Percentiles rank a stretch among this genome's conserved stretches.
These are phyloP conservation scores for Domatiomyces globalis DNA, from an alignment of 2,329 filamentous ascomycete species.

Conservation along the genomic window DNA sequence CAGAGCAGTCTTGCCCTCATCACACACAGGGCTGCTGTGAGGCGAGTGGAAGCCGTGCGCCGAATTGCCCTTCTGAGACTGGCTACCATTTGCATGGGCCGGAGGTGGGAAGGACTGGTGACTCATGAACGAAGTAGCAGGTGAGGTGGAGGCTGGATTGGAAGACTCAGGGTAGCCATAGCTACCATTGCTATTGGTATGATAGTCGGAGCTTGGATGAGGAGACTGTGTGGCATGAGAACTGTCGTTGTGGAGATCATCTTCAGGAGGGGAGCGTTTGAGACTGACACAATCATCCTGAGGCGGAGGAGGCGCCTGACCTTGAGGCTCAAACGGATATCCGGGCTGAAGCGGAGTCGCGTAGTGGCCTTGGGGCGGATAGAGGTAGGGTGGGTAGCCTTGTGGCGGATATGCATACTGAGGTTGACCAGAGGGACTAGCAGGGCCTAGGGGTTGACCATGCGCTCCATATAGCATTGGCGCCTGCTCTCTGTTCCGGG, in stretches of 20 bases:
- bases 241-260: constrained; percentile 19
- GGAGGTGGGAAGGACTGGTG: constrained; percentile 29
- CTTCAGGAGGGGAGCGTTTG: constrained; percentile 19
- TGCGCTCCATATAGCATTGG: constrained; percentile 35
- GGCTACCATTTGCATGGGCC: constrained; percentile 24
- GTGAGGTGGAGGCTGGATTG: constrained; percentile 34
- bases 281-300: constrained; percentile 35
- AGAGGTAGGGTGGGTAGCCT: constrained; percentile 18
- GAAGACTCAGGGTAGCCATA: constrained; percentile 35
- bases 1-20: constrained; percentile 26
- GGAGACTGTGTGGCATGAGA: constrained; percentile 22
- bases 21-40: constrained; percentile 20
- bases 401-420: constrained; percentile 24
- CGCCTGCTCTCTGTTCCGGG: constrained; percentile 14
- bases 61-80: constrained; percentile 20
- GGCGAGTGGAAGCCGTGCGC: constrained; percentile 32
- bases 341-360: constrained; percentile 1
- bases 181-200: constrained; percentile 22
- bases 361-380: constrained; percentile 4
- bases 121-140: constrained; percentile 28
- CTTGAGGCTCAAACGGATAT: constrained; percentile 21
- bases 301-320: constrained; percentile 23
- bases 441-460: constrained; percentile 34
- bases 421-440: constrained; percentile 18
- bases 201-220: constrained; percentile 29